A percentile compares a stretch with the other conserved stretches of the same genome.
Evolutionary conservation across 768 basidiomycete species (phyloP).

Genomic region (Porpolomopsis calyptriformis): DNA sequence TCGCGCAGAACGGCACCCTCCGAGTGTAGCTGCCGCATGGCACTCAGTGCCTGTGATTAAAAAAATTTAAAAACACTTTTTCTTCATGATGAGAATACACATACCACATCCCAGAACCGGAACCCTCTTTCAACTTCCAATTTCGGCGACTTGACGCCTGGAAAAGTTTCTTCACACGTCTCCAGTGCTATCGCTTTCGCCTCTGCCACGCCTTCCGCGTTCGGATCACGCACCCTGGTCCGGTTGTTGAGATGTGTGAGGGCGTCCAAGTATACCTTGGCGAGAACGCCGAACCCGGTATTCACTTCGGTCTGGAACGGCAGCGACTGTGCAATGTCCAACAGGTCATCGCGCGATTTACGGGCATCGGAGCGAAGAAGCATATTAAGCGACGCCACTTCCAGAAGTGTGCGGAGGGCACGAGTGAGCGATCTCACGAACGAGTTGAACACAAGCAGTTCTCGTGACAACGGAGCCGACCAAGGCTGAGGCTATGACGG

Average conservation of each 20-base stretch:
- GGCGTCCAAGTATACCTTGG: constrained; percentile 93
- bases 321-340: constrained; percentile 85
- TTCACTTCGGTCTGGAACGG: constrained; percentile 96
- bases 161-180: constrained; percentile 90
- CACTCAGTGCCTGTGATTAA: constrained; percentile 56
- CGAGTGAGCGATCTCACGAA: constrained; percentile 89
- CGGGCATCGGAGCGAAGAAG: constrained; percentile 82
- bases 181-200: constrained; percentile 82
- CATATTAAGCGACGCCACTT: constrained; percentile 89
- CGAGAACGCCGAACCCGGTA: constrained; percentile 95
- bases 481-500: constrained; percentile 78
- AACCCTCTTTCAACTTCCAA: constrained; percentile 92
- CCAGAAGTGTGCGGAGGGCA: constrained; percentile 80
- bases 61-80: constrained; percentile 6
- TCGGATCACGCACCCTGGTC: constrained; percentile 63
- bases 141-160: constrained; percentile 79
- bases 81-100: constrained; percentile 23
- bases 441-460: constrained; percentile 95
- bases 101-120: constrained; percentile 96
- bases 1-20: constrained; percentile 75
- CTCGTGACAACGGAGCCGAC: constrained; percentile 93
- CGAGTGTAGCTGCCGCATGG: constrained; percentile 81
- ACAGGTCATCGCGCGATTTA: constrained; percentile 76
- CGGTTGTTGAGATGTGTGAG: constrained; percentile 80
- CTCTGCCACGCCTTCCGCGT: constrained; percentile 68